phyloP scores from a whole-genome alignment of 176 grass and related monocot species.

The Chloris gayana region DNA sequence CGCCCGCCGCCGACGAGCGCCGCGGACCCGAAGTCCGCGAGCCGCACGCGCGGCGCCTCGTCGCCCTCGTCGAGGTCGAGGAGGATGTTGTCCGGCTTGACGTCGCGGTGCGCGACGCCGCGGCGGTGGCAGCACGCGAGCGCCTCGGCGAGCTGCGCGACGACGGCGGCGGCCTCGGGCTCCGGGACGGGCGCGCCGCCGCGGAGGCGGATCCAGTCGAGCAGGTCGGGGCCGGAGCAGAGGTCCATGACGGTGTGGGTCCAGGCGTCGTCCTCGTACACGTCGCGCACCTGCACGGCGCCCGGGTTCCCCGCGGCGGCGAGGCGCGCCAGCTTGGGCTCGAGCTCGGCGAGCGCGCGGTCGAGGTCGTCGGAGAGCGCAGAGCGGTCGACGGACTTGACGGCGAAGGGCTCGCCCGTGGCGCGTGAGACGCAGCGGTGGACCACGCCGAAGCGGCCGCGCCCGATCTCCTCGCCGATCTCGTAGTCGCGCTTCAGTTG shows the following conservation, averaged over 20 bases:
- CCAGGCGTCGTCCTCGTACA: conserved; percentile 61
- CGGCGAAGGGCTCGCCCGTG: conserved; percentile 55
- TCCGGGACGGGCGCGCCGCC: conserved; percentile 56
- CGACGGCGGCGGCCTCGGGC: conserved; percentile 48
- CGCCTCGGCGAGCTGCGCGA: conserved; percentile 61
- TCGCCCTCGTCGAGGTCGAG: conserved; percentile 31
- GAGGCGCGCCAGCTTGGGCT: conserved; percentile 59
- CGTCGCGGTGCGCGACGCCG: conserved; percentile 79
- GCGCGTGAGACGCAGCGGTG: conserved; percentile 59
- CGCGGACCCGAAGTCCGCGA: conserved; percentile 84
- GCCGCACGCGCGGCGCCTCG: conserved; percentile 36
- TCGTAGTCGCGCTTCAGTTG: conserved; percentile 59
- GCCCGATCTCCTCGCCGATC: conserved; percentile 79
- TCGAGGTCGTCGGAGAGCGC: conserved; percentile 69
- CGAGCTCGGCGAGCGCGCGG: conserved; percentile 59
- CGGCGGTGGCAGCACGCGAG: conserved; percentile 70
- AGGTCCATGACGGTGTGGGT: conserved; percentile 86
- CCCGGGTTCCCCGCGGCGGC: conserved; percentile 62
- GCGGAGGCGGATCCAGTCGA: conserved; percentile 66
- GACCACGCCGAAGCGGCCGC: conserved; percentile 84
- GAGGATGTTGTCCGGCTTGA: conserved; percentile 94
- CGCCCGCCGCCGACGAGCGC: conserved; percentile 51
- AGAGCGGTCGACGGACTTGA: conserved; percentile 78
- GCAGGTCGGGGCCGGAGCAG: conserved; percentile 66
- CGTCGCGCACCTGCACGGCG: conserved; percentile 61